Evolutionary conservation across 2,329 filamentous ascomycete genomes (phyloP).

Genomic region (Polytolypa hystricis): DNA sequence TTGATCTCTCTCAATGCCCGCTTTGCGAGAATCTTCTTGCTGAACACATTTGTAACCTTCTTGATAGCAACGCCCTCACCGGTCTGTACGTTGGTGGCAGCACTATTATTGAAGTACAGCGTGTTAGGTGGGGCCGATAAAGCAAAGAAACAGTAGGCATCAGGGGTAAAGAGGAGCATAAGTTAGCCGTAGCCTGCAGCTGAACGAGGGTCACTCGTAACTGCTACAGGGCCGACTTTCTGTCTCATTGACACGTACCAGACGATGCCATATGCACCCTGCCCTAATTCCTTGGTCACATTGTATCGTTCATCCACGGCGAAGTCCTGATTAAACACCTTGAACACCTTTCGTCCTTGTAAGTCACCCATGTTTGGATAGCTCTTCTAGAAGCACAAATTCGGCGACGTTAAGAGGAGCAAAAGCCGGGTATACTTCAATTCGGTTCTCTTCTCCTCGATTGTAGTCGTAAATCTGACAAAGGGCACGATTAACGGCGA

Average conservation of each 20-base stretch:
- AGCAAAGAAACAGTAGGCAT: too few relatives aligned
- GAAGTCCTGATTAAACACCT: conserved; percentile 99
- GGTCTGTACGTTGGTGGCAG: conserved; percentile 81
- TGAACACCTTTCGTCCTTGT: conserved; percentile 79
- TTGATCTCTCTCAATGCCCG: conserved; percentile 96
- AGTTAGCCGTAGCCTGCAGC: too few relatives aligned
- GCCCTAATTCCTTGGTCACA: conserved; percentile 95
- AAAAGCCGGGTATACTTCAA: too few relatives aligned
- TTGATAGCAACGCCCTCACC: conserved; percentile 96
- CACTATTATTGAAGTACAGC: conserved; percentile 45
- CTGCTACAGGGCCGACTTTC: background rate
- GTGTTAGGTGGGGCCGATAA: background rate
- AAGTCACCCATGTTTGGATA: conserved; percentile 46
- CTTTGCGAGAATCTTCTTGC: conserved; percentile 99
- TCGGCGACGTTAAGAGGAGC: too few relatives aligned
- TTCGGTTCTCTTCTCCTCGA: too few relatives aligned
- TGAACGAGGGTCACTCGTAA: background rate
- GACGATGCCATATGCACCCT: conserved; percentile 97
- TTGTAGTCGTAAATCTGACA: too few relatives aligned
- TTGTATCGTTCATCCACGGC: conserved; percentile 96
- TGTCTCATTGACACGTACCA: conserved; percentile 52
- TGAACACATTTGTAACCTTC: conserved; percentile 99
- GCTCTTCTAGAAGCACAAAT: conserved; percentile 2
- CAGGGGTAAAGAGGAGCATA: too few relatives aligned
- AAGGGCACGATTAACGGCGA: too few relatives aligned